These are phyloP conservation scores for Xylaria sp. DNA, from an alignment of 2,329 filamentous ascomycete genomes.

Conservation along the genomic window DNA sequence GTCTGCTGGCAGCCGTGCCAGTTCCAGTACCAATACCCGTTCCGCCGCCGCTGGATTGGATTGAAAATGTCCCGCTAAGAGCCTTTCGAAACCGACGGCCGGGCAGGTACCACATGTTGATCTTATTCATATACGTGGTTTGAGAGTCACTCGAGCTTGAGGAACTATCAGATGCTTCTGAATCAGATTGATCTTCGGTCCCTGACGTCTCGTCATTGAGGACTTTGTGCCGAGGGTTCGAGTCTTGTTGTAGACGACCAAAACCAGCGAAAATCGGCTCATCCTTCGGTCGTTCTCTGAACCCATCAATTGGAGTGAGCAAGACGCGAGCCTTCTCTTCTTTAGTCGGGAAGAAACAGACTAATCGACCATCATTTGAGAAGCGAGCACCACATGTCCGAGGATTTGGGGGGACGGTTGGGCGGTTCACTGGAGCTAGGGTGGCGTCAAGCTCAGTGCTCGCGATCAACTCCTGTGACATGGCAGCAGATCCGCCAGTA, in stretches of 20 bases:
- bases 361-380: constrained; percentile 55
- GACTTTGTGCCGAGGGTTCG: constrained; percentile 41
- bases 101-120: constrained; percentile 52
- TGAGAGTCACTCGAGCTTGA: constrained; percentile 57
- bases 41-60: constrained; percentile 56
- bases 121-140: constrained; percentile 56
- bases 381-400: constrained; percentile 57
- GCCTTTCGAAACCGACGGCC: constrained; percentile 49
- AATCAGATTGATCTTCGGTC: constrained; percentile 48
- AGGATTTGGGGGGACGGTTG: constrained; percentile 51
- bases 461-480: constrained; percentile 57
- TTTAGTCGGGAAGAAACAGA: constrained; percentile 65
- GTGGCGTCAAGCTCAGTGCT: constrained; percentile 51
- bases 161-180: constrained; percentile 43
- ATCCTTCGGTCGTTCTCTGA: constrained; percentile 45
- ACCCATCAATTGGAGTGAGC: constrained; percentile 41
- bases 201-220: constrained; percentile 46
- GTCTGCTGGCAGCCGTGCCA: constrained; percentile 48
- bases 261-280: constrained; percentile 55
- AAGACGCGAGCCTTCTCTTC: constrained; percentile 53
- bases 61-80: constrained; percentile 52
- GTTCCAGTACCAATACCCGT: constrained; percentile 55
- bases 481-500: constrained; percentile 48
- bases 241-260: constrained; percentile 49
- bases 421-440: constrained; percentile 47